phyloP scores from a whole-genome alignment of 1,139 yeast genomes.

The Suhomyces anneliseae region DNA sequence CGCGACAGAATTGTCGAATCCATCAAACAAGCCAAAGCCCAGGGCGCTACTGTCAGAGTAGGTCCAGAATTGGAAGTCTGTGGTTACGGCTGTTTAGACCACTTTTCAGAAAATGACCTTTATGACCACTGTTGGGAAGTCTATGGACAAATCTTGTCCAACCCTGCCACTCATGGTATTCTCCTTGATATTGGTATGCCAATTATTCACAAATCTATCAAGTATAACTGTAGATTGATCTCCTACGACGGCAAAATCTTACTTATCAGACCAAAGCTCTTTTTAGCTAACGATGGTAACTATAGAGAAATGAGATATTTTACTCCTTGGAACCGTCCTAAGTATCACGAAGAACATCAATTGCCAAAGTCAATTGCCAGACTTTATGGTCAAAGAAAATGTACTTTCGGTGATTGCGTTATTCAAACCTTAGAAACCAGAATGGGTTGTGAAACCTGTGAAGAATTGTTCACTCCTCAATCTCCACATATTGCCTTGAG shows the following conservation, averaged over 20 bases:
- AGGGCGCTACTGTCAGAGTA: constrained; percentile 80
- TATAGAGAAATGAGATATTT: constrained; percentile 97
- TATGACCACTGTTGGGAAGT: constrained; percentile 94
- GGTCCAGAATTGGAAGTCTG: constrained; percentile 97
- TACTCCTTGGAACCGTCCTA: constrained; percentile 87
- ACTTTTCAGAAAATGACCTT: constrained; percentile 86
- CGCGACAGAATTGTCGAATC: constrained; percentile 85
- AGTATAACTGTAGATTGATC: constrained; percentile 87
- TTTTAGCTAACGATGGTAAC: constrained; percentile 96
- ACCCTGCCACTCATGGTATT: constrained; percentile 70
- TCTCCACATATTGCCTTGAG: constrained; percentile 93
- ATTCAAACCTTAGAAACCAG: constrained; percentile 81
- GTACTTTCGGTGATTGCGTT: constrained; percentile 88
- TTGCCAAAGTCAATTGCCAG: constrained; percentile 69
- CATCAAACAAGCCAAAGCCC: constrained; percentile 69
- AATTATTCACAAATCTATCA: constrained; percentile 76
- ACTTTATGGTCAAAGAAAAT: constrained; percentile 63
- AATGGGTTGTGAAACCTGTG: constrained; percentile 96
- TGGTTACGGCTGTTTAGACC: constrained; percentile 96
- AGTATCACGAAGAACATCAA: constrained; percentile 66
- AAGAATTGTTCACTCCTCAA: constrained; percentile 93
- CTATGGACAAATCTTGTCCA: constrained; percentile 70
- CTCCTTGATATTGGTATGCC: constrained; percentile 95
- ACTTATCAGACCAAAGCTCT: constrained; percentile 86
- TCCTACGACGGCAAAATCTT: constrained; percentile 77